These are phyloP conservation scores for Candida jianshihensis DNA, from an alignment of 805 yeast species.

Conservation along the genomic window DNA sequence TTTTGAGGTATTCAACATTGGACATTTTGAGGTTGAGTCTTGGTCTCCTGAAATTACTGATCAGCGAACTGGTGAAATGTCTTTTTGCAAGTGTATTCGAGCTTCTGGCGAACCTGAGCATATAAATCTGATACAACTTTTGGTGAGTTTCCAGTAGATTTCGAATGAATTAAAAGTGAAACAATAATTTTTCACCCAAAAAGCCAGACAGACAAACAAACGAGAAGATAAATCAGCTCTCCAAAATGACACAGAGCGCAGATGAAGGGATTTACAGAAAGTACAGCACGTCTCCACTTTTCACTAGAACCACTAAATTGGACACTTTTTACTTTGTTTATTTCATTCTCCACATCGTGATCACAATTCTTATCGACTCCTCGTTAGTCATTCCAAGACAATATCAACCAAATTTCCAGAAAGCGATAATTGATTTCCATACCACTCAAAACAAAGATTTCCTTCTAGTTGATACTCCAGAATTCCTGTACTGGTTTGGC, in stretches of 20 bases:
- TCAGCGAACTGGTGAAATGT: too few relatives aligned
- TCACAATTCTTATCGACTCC: constrained; percentile 71
- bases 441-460: constrained; percentile 63
- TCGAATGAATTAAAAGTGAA: too few relatives aligned
- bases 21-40: too few relatives aligned
- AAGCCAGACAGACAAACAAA: neutral
- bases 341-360: constrained; percentile 62
- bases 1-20: constrained; percentile 8
- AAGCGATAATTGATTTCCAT: constrained; percentile 49
- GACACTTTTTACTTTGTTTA: constrained; percentile 44
- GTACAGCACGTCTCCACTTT: constrained; percentile 9
- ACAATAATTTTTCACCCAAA: neutral
- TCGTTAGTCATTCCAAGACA: constrained; percentile 56
- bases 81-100: too few relatives aligned
- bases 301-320: constrained; percentile 11
- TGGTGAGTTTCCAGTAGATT: too few relatives aligned
- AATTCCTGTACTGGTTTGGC: constrained; percentile 72
- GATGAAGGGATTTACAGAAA: constrained; percentile 1
- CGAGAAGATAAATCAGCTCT: neutral
- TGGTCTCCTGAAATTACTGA: too few relatives aligned
- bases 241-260: neutral
- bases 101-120: too few relatives aligned
- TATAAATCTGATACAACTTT: too few relatives aligned
- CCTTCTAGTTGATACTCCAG: constrained; percentile 48
- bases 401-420: constrained; percentile 43